Conservation (phyloP, 176 grass and related monocot species). For the Puccinellia tenuiflora region DNA sequence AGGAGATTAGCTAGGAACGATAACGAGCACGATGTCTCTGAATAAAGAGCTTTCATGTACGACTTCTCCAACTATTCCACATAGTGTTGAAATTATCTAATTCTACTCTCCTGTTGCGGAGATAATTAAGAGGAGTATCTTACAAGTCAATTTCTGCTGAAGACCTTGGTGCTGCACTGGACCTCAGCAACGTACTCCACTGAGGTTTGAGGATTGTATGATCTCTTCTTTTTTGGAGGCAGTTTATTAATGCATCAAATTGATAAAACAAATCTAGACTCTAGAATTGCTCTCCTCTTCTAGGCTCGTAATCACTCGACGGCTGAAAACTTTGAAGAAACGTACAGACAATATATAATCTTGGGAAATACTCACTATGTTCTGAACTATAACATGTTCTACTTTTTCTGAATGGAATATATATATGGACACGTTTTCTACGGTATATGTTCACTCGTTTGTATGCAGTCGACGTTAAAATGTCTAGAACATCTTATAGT, state of each 20-base stretch:
- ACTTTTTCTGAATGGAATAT: no score
- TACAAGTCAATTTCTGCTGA: not conserved
- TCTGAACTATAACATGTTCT: no score
- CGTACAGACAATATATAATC: no score
- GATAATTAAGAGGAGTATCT: not conserved
- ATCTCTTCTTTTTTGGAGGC: not conserved
- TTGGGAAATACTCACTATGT: no score
- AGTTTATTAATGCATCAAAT: not conserved
- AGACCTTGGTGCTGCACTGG: not conserved
- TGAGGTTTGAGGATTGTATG: not conserved
- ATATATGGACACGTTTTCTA: no score
- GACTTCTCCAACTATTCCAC: not conserved
- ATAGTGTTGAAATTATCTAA: not conserved
- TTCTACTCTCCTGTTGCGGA: not conserved
- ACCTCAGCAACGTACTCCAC: conserved; percentile 17
- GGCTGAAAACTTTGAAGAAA: not conserved
- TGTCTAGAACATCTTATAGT: no score
- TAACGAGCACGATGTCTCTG: not conserved
- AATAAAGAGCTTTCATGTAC: not conserved
- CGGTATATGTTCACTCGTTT: no score
- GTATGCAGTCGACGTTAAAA: no score
- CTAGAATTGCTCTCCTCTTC: no score
- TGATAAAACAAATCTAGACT: not conserved
- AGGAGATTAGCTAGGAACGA: conserved; percentile 14
- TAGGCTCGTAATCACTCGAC: not conserved